A percentile compares a stretch with the other conserved stretches of the same genome.
Evolutionary conservation across 306 rosid species (phyloP).

Genomic region (Hippophae gyantsensis): DNA sequence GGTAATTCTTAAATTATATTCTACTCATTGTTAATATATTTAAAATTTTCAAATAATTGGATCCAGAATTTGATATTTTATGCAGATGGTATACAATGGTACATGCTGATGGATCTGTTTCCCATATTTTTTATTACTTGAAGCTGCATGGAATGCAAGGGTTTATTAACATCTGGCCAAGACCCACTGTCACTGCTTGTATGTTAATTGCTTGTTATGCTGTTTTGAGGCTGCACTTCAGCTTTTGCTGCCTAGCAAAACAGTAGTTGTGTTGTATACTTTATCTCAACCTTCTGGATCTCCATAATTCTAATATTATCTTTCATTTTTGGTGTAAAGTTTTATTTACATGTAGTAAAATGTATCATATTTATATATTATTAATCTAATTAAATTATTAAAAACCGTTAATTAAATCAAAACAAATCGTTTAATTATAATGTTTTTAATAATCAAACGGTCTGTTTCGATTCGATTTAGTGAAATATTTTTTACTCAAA

Average conservation of each 20-base stretch:
- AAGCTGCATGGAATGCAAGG: constrained; percentile 37
- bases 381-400: too few relatives aligned
- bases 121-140: constrained; percentile 37
- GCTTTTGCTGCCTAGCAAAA: constrained; percentile 69
- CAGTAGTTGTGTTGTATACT: background rate
- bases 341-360: background rate
- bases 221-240: constrained; percentile 78
- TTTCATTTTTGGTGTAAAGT: background rate
- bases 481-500: too few relatives aligned
- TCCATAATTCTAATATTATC: background rate
- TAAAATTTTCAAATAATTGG: background rate
- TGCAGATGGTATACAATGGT: constrained; percentile 98
- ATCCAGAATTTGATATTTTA: constrained; percentile 4
- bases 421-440: too few relatives aligned
- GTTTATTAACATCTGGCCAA: constrained; percentile 57
- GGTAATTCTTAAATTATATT: background rate
- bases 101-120: constrained; percentile 63
- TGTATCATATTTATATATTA: too few relatives aligned
- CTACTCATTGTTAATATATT: background rate
- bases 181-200: constrained; percentile 58
- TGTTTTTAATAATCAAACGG: too few relatives aligned
- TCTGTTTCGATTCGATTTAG: too few relatives aligned
- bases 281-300: background rate
- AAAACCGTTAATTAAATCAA: too few relatives aligned
- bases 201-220: constrained; percentile 50